Evolutionary conservation across 192 early-diverging fungal species (phyloP), one percentile per base, ranked within the genome.

Genomic region (Spinellus fusiger): DNA sequence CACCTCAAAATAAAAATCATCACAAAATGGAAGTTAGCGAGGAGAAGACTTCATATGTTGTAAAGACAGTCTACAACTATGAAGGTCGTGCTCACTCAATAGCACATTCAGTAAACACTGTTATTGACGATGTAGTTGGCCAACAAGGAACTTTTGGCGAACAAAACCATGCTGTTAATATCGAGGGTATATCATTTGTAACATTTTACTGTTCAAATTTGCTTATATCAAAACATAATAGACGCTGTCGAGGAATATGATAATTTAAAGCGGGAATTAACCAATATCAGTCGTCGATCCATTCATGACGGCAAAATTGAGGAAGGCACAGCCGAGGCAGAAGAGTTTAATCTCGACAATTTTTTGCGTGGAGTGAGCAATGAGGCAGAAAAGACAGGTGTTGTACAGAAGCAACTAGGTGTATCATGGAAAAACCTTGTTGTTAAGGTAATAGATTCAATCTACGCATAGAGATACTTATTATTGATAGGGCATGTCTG

Each of bases 371-470:
- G 48, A 49, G 22, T 71, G 5, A 35, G 23, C 1, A 34, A 22
- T 1, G 59, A 60, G 5, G 46, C 46, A 35, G 16, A n/a, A 10
- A 44, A 20, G 4, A 60, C 64, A 16, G 70, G 64, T 10, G 54
- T 61, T 6, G 34, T 10, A 35, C 18, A 25, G 13, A 72, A 66
- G 37, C 49, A 57, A 26, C 44, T 72, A 27, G 70, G 70, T 33
- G 47, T 72, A n/a, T 33, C 59, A 22, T 72, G 70, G 70, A 61
- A 52, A 49, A 54, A 72, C 40, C 27, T 72, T 28, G 54, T 49
- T n/a, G 64, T 72, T 37, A 62, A 65, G 58, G 65, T 61, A 59
- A 32, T 3, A 3, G 13, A 44, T 44, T 44, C 13, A n/a, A 44
- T 12, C 2, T 3, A 44, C 13, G 18, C 6, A 49, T 8, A 32